Evolutionary conservation across 306 rosid genomes (phyloP).

Genomic region (Leucaena leucocephala): DNA sequence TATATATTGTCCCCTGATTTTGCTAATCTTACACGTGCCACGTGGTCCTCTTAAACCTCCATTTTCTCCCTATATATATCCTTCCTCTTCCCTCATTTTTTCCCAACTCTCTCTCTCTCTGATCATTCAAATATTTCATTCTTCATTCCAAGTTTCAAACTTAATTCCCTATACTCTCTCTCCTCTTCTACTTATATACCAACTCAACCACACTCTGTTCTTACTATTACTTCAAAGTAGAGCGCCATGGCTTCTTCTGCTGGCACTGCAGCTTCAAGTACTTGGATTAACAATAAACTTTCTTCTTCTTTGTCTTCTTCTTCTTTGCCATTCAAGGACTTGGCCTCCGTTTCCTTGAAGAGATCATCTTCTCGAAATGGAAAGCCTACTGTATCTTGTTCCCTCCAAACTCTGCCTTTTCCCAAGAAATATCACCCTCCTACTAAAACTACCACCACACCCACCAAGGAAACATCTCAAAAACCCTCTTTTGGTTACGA

Average conservation of each 20-base stretch:
- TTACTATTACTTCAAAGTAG: slow-evolving; percentile 16
- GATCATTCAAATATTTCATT: neutral
- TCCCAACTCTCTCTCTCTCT: neutral
- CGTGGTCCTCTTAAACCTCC: slow-evolving; percentile 63
- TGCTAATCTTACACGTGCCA: slow-evolving; percentile 84
- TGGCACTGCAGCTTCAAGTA: slow-evolving; percentile 22
- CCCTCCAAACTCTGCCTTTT: slow-evolving; percentile 69
- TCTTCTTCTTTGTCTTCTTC: slow-evolving; percentile 26
- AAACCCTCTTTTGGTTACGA: neutral
- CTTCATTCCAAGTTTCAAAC: neutral
- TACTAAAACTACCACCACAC: neutral
- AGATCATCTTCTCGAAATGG: neutral
- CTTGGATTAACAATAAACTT: slow-evolving; percentile 41
- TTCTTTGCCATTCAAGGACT: slow-evolving; percentile 22
- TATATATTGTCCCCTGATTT: slow-evolving; percentile 31
- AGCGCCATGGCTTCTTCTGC: slow-evolving; percentile 44
- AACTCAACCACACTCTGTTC: neutral
- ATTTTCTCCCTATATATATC: slow-evolving; percentile 51
- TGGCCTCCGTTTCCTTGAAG: slow-evolving; percentile 30
- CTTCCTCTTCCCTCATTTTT: slow-evolving; percentile 26
- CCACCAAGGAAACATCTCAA: slow-evolving; percentile 23
- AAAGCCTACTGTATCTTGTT: slow-evolving; percentile 32
- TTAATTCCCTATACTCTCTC: neutral
- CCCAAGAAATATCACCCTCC: slow-evolving; percentile 50
- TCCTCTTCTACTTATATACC: neutral